Base-by-base conservation (phyloP, 129 eudicot species). In the Flaveria linearis region DNA sequence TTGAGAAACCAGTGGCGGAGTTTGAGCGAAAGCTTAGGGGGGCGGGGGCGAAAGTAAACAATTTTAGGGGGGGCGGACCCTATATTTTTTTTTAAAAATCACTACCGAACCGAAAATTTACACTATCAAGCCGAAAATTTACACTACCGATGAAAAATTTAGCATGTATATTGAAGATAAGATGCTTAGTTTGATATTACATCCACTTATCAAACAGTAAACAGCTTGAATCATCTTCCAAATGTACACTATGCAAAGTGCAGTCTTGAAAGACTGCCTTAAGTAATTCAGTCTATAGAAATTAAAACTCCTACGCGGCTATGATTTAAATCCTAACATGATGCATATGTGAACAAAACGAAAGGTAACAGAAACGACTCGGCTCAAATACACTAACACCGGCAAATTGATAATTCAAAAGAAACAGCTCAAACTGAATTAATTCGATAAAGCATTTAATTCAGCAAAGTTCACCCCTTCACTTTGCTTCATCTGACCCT, bases 141-240 rank as follows among this genome's bases (percentile, higher is more conserved):
- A 20, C 22, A 20, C 22, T 20, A 20, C 22, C 0, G 22, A 20
- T 0, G 22, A 0, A 20, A 20, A 20, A 20, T 0, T 20, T 43
- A 16, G 68, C 30, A 25, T 26, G 6, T 60, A 60, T 25, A 30
- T 23, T 20, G 68, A 55, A 39, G 41, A 13, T 22, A 57, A 41
- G 69, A 74, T 74, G 8, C 46, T 75, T 10, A 61, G 12, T 62
- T 62, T 33, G 46, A 61, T 56, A 61, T 62, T 62, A 47, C 60
- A 45, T 61, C 47, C 10, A 62, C 14, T 6, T 18, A 41, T 58
- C 20, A 41, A 17, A 13, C 51, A 13, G 16, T 20, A 57, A 4
- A 42, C 36, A 57, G 10, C 56, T 12, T 30, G 36, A 30, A 57
- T 5, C 7, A 58, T 17, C 16, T 41, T 73, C 18, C 56, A 22